Evolutionary conservation across 2,329 filamentous ascomycete genomes (phyloP).

Genomic region (Botrytis cinerea): DNA sequence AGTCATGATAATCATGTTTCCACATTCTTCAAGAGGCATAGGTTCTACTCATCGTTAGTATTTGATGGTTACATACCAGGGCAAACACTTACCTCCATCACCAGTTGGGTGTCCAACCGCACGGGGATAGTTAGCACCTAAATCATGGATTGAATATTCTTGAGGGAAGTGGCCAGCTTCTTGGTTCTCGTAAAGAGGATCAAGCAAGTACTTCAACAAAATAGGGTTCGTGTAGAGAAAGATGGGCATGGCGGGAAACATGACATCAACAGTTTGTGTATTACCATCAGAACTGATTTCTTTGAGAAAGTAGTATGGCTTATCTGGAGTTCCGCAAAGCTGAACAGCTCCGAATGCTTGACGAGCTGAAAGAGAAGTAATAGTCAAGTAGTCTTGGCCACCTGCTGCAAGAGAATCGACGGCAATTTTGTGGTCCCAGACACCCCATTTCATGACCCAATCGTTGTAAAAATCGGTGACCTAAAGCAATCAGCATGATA

Average conservation of each 20-base stretch:
- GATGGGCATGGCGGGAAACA: constrained; percentile 81
- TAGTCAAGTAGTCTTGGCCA: constrained; percentile 72
- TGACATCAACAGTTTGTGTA: constrained; percentile 84
- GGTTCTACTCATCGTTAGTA: constrained; percentile 50
- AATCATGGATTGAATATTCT: constrained; percentile 71
- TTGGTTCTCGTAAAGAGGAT: constrained; percentile 68
- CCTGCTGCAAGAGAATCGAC: constrained; percentile 66
- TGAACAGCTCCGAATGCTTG: constrained; percentile 78
- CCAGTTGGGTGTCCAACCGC: constrained; percentile 69
- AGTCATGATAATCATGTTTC: constrained; percentile 82
- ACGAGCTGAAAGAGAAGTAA: constrained; percentile 76
- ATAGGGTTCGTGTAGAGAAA: constrained; percentile 77
- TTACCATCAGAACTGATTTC: constrained; percentile 90
- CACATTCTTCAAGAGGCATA: constrained; percentile 78
- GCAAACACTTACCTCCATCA: constrained; percentile 49
- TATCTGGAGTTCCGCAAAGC: constrained; percentile 67
- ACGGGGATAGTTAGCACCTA: constrained; percentile 69
- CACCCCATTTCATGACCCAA: constrained; percentile 62
- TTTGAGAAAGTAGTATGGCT: constrained; percentile 79
- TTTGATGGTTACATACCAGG: background rate
- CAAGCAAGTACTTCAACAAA: constrained; percentile 58
- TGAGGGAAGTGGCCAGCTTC: constrained; percentile 68
- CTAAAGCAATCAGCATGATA: constrained; percentile 39
- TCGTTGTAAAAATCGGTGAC: constrained; percentile 77
- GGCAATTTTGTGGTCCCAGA: constrained; percentile 71